Evolutionary conservation across 495 filamentous ascomycete genomes (phyloP).

Genomic region (Podospora australis): DNA sequence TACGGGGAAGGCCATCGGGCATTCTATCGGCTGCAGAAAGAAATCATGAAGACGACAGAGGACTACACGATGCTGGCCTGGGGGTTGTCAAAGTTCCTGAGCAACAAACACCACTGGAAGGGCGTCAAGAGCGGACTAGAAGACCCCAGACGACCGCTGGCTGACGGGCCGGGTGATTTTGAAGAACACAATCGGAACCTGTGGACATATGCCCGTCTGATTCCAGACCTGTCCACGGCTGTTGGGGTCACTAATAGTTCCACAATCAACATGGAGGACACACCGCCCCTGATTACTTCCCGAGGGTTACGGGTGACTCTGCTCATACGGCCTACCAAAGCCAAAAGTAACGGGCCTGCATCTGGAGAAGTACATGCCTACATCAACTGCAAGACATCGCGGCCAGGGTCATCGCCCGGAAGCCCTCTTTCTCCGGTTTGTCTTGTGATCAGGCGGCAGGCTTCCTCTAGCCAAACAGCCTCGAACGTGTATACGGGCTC

Average conservation of each 20-base stretch:
- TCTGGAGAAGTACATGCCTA: conserved; percentile 15
- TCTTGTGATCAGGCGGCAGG: conserved; percentile 12
- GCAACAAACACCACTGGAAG: conserved; percentile 19
- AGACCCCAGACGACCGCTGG: conserved; percentile 13
- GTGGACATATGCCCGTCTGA: conserved; percentile 17
- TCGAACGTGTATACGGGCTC: conserved; percentile 20
- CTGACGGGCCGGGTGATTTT: conserved; percentile 19
- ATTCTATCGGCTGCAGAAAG: conserved; percentile 5
- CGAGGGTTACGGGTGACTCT: conserved; percentile 17
- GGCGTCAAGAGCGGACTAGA: neutral
- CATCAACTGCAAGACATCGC: conserved; percentile 19
- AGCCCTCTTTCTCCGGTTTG: conserved; percentile 11
- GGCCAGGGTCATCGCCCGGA: neutral
- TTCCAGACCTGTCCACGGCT: neutral
- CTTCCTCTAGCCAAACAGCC: neutral
- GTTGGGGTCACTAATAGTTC: neutral
- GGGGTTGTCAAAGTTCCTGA: conserved; percentile 17
- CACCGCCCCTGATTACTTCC: conserved; percentile 20
- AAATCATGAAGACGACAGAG: conserved; percentile 21
- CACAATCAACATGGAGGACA: conserved; percentile 9
- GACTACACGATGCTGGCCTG: conserved; percentile 28
- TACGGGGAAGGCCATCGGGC: conserved; percentile 5
- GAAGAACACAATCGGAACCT: conserved; percentile 14
- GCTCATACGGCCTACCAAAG: conserved; percentile 6
- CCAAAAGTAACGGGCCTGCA: neutral